A percentile compares a stretch with the other conserved stretches of the same genome.
Evolutionary conservation across 768 basidiomycete genomes (phyloP).

Genomic region (Brasilioporus rufonigricans): DNA sequence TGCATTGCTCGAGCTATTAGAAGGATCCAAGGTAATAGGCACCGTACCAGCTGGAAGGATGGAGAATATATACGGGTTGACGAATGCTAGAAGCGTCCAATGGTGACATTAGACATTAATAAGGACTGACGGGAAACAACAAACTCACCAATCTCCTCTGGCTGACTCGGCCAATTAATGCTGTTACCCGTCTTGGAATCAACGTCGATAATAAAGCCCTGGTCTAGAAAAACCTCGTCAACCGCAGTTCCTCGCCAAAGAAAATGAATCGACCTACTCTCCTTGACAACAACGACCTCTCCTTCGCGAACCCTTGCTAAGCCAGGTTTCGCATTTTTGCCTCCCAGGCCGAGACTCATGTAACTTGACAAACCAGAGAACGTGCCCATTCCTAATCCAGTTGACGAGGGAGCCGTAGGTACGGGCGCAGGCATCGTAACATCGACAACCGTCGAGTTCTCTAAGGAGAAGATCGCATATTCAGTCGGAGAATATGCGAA

Average conservation of each 20-base stretch:
- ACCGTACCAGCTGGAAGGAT: conserved; percentile 70
- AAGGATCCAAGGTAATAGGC: conserved; percentile 27
- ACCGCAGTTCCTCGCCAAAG: background rate
- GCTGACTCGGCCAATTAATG: conserved; percentile 76
- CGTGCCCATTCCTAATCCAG: conserved; percentile 56
- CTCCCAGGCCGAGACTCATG: conserved; percentile 78
- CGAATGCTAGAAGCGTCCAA: conserved; percentile 48
- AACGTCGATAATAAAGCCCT: conserved; percentile 61
- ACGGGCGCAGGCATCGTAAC: conserved; percentile 46
- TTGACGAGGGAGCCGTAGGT: conserved; percentile 28
- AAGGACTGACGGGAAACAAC: conserved; percentile 33
- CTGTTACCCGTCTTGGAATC: conserved; percentile 52
- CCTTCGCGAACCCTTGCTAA: conserved; percentile 52
- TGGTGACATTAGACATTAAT: conserved; percentile 65
- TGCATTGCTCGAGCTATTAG: conserved; percentile 16
- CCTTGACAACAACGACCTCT: conserved; percentile 73
- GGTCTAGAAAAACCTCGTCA: conserved; percentile 41
- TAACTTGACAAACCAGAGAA: conserved; percentile 76
- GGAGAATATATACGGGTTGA: conserved; percentile 77
- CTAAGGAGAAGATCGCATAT: conserved; percentile 66
- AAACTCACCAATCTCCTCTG: conserved; percentile 71
- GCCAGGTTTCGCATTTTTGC: conserved; percentile 63
- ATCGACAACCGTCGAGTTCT: conserved; percentile 55
- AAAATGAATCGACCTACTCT: conserved; percentile 53
- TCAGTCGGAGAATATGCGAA: conserved; percentile 76